Evolutionary conservation across 257 asterid genomes (phyloP), one percentile per base, ranked within the genome.

Genomic region (Scutellaria baicalensis): DNA sequence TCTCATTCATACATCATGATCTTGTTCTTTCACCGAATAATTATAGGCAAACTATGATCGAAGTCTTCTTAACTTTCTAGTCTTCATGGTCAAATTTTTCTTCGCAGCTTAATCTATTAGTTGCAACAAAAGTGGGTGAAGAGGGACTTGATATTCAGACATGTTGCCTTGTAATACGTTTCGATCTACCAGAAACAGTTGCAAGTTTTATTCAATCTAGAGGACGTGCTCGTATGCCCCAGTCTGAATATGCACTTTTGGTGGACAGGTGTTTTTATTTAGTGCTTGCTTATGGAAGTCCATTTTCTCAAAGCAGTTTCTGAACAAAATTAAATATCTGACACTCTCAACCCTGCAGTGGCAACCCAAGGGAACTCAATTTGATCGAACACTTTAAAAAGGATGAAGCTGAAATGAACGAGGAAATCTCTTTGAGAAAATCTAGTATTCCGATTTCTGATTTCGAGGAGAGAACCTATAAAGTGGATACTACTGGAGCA

Each of bases 81-180:
- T 61, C 71, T 50, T 69, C 42, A 9, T 66, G 59, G 66, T 67
- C 59, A 39, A 72, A 65, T 62, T 63, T 68, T 64, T 76, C n/a
- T 62, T 82, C 78, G 79, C 93, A 93, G 99, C 84, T 91, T 48
- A 94, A 94, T 85, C 89, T 94, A 50, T 79, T 94, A 71, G 86
- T 94, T 79, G 99, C 99, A 44, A 94, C 99, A 71, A 94, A 94
- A 82, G 99, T 94, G 70, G 99, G 97, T 9, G 99, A 94, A 83
- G 99, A 94, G 80, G 99, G 99, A 66, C 97, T 94, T 75, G 97
- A 94, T 83, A 94, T 94, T 69, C 99, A 94, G 82, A 94, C 99
- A 71, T 94, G 99, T 78, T 89, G 97, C 86, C 96, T 94, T 33
- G 99, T 94, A n/a, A 85, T 94, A 77, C 91, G 99, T 58, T 91